Base-by-base conservation (phyloP, 73 alveolate species). In the Uronychia setigera region DNA sequence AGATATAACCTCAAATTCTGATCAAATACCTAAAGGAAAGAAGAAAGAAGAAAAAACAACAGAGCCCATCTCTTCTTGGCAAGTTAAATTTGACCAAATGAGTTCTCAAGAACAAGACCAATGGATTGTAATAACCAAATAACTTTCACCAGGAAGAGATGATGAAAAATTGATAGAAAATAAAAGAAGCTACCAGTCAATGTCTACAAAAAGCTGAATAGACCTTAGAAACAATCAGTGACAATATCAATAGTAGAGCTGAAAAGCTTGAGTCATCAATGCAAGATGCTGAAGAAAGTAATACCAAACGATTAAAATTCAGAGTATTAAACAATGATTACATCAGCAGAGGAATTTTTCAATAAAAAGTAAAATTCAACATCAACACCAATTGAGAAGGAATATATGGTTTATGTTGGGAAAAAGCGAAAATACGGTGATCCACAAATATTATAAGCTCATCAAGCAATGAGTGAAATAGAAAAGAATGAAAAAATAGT, bases 81-180 rank as follows among this genome's bases (percentile, higher is more conserved):
- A n/a, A n/a, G n/a, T n/a, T n/a, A n/a, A n/a, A n/a, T n/a, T n/a
- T n/a, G n/a, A n/a, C n/a, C n/a, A n/a, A n/a, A n/a, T n/a, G n/a
- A n/a, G n/a, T n/a, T n/a, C n/a, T n/a, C n/a, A n/a, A n/a, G n/a
- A n/a, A n/a, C n/a, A n/a, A n/a, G n/a, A n/a, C n/a, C n/a, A n/a
- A n/a, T n/a, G n/a, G n/a, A n/a, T n/a, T n/a, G n/a, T n/a, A n/a
- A n/a, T n/a, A n/a, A n/a, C n/a, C n/a, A n/a, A n/a, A n/a, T n/a
- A n/a, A n/a, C n/a, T n/a, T n/a, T n/a, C n/a, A n/a, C n/a, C 67
- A 46, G 67, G 67, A 46, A 19, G 67, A 46, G 67, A 46, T 46
- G 67, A 46, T 46, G 67, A 46, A 19, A 46, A 5, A 19, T 5
- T 11, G 67, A 19, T 11, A 46, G 67, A 19, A 46, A 19, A 46